Base-by-base conservation (phyloP, 2,329 filamentous ascomycete genomes). In the Taxawa tesnikishii region DNA sequence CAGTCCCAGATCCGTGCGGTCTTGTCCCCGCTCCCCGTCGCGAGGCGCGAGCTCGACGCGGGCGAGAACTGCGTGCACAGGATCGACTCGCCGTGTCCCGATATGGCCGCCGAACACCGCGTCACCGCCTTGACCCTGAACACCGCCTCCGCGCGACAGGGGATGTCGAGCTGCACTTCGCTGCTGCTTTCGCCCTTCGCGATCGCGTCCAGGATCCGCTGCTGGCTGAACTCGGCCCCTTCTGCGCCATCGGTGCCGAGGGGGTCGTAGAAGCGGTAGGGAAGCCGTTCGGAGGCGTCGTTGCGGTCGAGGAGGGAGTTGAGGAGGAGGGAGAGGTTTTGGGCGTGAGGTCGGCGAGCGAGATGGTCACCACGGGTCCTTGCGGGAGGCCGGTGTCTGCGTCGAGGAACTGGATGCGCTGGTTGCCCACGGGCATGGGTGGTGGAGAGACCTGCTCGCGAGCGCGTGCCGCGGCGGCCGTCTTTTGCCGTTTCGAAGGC, bases 1-100 rank as follows among this genome's bases (percentile, higher is more conserved):
- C 84, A 87, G 49, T 98, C 87, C 84, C 84, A 94, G 60, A 96
- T 79, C 35, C 88, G 67, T 0, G 87, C 88, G 2, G 87, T 94
- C 44, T 80, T 80, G 50, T 98, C 90, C 28, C 90, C 90, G 39
- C 80, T 84, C 1, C 88, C 90, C 2, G 83, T 94, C 0, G 85
- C 87, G 55, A 94, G 70, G 37, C 78, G 70, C 8, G 75, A 75
- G 15, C 82, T 88, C 5, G 72, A 75, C 23, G 72, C 70, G 0
- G 88, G 88, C 1, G 82, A 90, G 56, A 94, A 96, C 24, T 87
- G 76, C 3, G 82, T 79, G 17, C 82, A 73, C 14, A 96, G 66
- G 44, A 96, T 96, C 3, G 87, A 78, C 54, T 94, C 82, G 24
- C 85, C 87, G 56, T 98, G 90, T 9, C 90, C 90, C 3, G 80